Evolutionary conservation across 306 rosid genomes (phyloP), one percentile per base, ranked within the genome.

Genomic region (Quercus glauca): DNA sequence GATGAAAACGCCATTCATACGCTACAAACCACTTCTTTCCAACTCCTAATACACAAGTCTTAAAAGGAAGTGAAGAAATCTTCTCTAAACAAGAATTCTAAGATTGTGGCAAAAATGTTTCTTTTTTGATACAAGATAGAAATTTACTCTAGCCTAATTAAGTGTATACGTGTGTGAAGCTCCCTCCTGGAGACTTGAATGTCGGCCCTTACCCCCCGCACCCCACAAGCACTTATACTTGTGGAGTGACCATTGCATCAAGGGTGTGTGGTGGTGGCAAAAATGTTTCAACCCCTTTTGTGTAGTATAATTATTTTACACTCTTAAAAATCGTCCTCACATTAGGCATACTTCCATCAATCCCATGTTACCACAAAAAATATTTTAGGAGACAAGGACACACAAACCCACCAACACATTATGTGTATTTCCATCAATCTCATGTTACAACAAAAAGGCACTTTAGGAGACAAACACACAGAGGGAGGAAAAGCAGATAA

Each of bases 171-270:
- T 41, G 3, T 41, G 0, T 41, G 3, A 37, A 37, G 3, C 3
- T 2, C 11, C 0, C 11, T 37, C 3, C 3, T 6, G 0, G 0
- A 41, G 12, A 8, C 45, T 41, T 41, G 45, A 41, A 8, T 3
- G 0, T 11, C 3, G 0, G 2, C 3, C 0, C 11, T 41, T 41
- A 2, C 3, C 11, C 43, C 3, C 3, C 1, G 3, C 3, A 41
- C 1, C 11, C 11, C 3, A 41, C 11, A 7, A 37, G 0, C 3
- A 37, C 11, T 37, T 37, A 7, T 37, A 7, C 11, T 37, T 37
- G 3, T 37, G 1, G 0, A 37, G 45, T 37, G 10, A 37, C 45
- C 3, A 37, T 7, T 0, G 1, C 11, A 41, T 1, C 0, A 7
- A 37, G 0, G 0, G 3, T 2, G 1, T 41, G 12, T 1, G 12